A percentile compares a stretch with the other conserved stretches of the same genome.
phyloP scores from a whole-genome alignment of 352 stramenopile species.

The Globisporangium middletonii region DNA sequence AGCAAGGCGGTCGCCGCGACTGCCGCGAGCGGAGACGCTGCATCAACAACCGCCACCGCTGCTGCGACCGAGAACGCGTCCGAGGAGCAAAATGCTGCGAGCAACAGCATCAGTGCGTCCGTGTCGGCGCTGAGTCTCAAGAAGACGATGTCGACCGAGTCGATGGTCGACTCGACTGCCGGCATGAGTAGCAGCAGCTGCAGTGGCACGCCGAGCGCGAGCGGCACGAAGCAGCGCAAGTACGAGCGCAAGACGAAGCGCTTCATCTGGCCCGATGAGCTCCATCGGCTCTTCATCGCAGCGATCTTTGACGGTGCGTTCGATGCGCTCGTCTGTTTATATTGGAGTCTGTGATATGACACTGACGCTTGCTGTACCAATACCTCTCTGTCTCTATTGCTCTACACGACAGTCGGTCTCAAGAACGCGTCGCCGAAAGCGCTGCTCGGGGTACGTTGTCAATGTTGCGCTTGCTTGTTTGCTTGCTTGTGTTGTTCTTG shows the following conservation, averaged over 20 bases:
- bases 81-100: not conserved
- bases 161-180: slow-evolving; percentile 13
- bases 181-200: slow-evolving; percentile 11
- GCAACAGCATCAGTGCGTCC: slow-evolving; percentile 2
- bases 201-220: slow-evolving; percentile 14
- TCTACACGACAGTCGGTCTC: slow-evolving; percentile 48
- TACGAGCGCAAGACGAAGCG: slow-evolving; percentile 87
- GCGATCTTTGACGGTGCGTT: slow-evolving; percentile 77
- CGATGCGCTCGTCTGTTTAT: not conserved
- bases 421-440: slow-evolving; percentile 86
- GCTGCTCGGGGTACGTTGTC: slow-evolving; percentile 44
- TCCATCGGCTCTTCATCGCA: slow-evolving; percentile 84
- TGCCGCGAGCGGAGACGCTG: not conserved
- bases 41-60: not conserved
- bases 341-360: not conserved
- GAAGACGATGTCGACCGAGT: slow-evolving; percentile 19
- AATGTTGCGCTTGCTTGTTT: not conserved
- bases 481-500: slow-evolving; percentile 4
- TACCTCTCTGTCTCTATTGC: too few species aligned
- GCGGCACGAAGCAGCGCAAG: slow-evolving; percentile 51
- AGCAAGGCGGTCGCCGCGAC: slow-evolving; percentile 2
- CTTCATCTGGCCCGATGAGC: slow-evolving; percentile 85
- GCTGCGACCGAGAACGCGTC: not conserved
- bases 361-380: not conserved
- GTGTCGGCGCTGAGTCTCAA: slow-evolving; percentile 1